Conservation (phyloP, 116 monocot species). For the Zostera marina region DNA sequence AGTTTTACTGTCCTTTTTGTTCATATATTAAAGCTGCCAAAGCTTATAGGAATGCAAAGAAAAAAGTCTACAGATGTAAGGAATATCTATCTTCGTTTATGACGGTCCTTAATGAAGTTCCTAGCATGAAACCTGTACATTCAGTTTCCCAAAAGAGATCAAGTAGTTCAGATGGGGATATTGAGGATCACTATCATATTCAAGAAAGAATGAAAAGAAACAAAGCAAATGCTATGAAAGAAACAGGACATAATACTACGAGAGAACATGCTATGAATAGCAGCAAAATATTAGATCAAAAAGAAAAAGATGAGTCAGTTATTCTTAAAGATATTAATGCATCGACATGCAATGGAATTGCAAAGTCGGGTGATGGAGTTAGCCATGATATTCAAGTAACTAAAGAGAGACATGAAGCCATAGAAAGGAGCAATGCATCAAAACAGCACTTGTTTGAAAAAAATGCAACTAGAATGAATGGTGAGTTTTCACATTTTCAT, state of each 20-base stretch:
- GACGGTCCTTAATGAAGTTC: background rate
- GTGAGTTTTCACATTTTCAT: background rate
- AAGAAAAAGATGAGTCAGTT: background rate
- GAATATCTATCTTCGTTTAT: constrained; percentile 26
- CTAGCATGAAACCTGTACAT: background rate
- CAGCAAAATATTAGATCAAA: background rate
- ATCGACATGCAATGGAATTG: background rate
- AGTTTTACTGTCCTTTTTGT: constrained; percentile 56
- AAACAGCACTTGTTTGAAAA: background rate
- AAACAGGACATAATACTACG: background rate
- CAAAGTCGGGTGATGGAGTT: constrained; percentile 1
- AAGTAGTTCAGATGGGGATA: constrained; percentile 1
- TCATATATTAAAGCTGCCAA: constrained; percentile 23
- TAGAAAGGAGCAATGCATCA: background rate
- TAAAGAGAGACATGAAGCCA: background rate
- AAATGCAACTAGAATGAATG: background rate
- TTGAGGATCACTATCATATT: background rate
- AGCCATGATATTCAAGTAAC: background rate
- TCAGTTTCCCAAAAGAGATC: background rate
- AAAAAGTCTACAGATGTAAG: constrained; percentile 15
- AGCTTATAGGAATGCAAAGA: constrained; percentile 30
- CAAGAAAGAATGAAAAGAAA: constrained; percentile 1
- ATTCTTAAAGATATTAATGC: background rate
- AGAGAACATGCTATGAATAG: background rate
- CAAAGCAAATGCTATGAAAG: background rate